A percentile compares a stretch with the other conserved stretches of the same genome.
phyloP scores from a whole-genome alignment of 345 rosid genomes.

The Raphanus raphanistrum region DNA sequence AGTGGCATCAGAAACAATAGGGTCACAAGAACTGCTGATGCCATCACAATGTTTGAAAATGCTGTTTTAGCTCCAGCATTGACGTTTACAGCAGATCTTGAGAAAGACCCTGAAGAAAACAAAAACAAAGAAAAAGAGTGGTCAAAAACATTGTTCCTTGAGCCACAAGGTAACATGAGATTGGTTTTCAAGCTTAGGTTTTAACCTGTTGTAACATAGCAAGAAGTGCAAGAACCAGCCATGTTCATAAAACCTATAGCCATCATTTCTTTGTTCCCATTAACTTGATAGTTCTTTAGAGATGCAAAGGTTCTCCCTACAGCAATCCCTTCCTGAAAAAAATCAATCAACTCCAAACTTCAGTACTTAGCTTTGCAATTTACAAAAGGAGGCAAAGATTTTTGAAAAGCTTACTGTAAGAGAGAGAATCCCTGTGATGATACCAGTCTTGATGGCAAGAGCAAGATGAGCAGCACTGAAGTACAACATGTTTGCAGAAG shows the following conservation, averaged over 20 bases:
- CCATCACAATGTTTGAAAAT: constrained; percentile 81
- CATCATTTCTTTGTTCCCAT: constrained; percentile 99
- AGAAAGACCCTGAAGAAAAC: constrained; percentile 73
- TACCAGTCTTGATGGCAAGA: constrained; percentile 80
- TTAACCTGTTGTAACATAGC: constrained; percentile 85
- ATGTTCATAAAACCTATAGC: constrained; percentile 96
- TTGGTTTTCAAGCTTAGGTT: not conserved
- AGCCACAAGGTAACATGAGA: constrained; percentile 7
- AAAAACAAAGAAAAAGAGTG: not conserved
- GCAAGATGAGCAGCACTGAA: constrained; percentile 61
- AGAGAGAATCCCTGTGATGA: constrained; percentile 81
- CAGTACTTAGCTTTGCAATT: not conserved
- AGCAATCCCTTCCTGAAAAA: constrained; percentile 90
- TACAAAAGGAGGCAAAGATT: not conserved
- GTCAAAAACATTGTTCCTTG: not conserved
- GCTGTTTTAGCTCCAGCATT: constrained; percentile 93
- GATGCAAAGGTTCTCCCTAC: constrained; percentile 98
- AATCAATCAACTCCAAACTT: not conserved
- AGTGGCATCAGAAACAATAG: constrained; percentile 92
- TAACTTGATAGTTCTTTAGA: constrained; percentile 80
- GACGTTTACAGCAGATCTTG: constrained; percentile 89
- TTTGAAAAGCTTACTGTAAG: constrained; percentile 65
- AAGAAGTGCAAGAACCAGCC: constrained; percentile 91
- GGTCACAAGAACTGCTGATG: constrained; percentile 82
- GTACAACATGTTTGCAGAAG: constrained; percentile 77